phyloP scores from a whole-genome alignment of 352 stramenopile genomes.

The Hyaloperonospora brassicae region DNA sequence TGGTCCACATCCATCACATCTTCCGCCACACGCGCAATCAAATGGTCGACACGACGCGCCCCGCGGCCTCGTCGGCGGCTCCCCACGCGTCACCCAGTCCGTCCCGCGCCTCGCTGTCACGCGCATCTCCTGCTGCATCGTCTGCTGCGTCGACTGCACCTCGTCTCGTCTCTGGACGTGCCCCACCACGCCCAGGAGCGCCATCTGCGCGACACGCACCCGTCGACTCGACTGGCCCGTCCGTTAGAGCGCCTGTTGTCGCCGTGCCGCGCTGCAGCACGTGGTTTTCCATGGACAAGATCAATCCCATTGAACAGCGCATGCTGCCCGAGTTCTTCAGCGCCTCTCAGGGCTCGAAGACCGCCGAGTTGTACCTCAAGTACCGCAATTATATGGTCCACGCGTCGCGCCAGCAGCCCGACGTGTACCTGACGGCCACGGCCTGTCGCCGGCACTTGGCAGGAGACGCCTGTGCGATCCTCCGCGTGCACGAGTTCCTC shows the following conservation, averaged over 20 bases:
- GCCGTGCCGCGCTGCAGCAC: conserved; percentile 60
- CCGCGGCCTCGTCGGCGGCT: no score
- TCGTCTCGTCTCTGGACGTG: no score
- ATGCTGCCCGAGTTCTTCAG: conserved; percentile 81
- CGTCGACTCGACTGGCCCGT: no score
- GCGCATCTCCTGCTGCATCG: no score
- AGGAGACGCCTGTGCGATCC: conserved; percentile 72
- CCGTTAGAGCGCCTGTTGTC: conserved; percentile 34
- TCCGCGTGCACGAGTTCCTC: conserved; percentile 81
- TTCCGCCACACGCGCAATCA: no score
- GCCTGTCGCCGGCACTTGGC: conserved; percentile 74
- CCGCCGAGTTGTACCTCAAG: conserved; percentile 65
- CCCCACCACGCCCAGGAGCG: no score
- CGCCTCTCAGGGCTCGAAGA: conserved; percentile 19
- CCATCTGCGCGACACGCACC: no score
- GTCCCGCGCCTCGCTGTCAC: no score
- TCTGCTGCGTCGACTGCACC: no score
- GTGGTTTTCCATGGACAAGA: conserved; percentile 72
- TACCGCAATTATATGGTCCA: conserved; percentile 86
- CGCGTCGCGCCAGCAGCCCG: conserved; percentile 66
- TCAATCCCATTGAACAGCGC: conserved; percentile 74
- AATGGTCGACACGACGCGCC: no score
- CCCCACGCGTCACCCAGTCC: no score
- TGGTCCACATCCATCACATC: no score
- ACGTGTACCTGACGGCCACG: conserved; percentile 78